Evolutionary conservation across 768 basidiomycete genomes (phyloP).

Genomic region (Russula dissimulans): DNA sequence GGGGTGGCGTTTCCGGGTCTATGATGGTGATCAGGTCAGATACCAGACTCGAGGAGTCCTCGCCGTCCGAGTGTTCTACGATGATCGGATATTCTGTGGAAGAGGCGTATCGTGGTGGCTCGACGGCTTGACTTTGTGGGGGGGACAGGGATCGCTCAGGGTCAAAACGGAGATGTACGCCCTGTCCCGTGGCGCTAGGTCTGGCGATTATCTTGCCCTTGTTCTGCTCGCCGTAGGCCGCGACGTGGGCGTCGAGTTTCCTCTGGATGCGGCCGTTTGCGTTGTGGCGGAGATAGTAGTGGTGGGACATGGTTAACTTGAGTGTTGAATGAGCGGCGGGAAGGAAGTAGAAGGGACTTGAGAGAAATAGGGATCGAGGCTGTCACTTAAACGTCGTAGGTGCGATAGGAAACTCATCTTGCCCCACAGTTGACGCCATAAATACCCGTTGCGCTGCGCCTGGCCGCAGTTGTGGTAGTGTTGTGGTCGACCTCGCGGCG

Average conservation of each 20-base stretch:
- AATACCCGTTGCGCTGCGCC: background rate
- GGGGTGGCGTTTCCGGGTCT: background rate
- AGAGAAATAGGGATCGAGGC: background rate
- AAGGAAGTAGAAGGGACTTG: background rate
- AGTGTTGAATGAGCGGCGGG: background rate
- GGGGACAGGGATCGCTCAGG: slow-evolving; percentile 1
- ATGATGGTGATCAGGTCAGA: background rate
- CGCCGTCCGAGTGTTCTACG: background rate
- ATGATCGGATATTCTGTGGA: background rate
- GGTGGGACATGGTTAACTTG: background rate
- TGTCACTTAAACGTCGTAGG: background rate
- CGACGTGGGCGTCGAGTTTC: background rate
- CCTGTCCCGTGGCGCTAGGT: slow-evolving; percentile 1
- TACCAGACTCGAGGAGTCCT: background rate
- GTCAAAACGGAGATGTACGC: background rate
- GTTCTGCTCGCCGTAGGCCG: slow-evolving; percentile 2
- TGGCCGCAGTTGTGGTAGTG: background rate
- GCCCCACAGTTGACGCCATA: background rate
- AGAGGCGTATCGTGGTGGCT: background rate
- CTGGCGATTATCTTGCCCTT: background rate
- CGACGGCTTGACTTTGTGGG: background rate
- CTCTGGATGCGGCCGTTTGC: background rate
- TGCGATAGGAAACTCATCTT: background rate
- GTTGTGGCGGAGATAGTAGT: slow-evolving; percentile 4
- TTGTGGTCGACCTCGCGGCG: background rate